Conservation (phyloP, 1,139 yeast genomes). For the Saccharomyces pastorianus region DNA sequence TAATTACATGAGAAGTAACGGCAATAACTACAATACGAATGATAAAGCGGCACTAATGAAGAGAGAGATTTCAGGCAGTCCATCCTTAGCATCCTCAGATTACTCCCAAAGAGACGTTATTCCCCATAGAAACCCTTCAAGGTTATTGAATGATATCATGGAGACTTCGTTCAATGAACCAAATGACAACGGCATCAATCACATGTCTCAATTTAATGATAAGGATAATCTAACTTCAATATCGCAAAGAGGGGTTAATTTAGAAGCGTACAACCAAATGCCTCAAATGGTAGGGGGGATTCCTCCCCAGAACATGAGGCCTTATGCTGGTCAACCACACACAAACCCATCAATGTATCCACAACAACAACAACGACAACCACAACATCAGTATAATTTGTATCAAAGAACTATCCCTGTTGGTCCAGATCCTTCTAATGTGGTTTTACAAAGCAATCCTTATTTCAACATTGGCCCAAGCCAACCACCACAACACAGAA, state of each 20-base stretch:
- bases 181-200: constrained; percentile 5
- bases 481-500: constrained; percentile 4
- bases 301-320: constrained; percentile 1
- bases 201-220: constrained; percentile 11
- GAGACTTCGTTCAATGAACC: constrained; percentile 1
- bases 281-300: not conserved
- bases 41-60: not conserved
- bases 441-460: constrained; percentile 44
- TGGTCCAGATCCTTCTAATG: constrained; percentile 39
- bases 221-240: constrained; percentile 60
- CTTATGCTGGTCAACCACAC: constrained; percentile 4
- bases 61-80: constrained; percentile 1
- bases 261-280: constrained; percentile 27
- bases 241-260: constrained; percentile 68
- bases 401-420: constrained; percentile 6
- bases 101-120: constrained; percentile 3
- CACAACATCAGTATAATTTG: constrained; percentile 1
- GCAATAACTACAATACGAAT: not conserved
- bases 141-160: not conserved
- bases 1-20: too few species aligned
- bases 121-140: not conserved
- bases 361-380: constrained; percentile 8
- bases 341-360: constrained; percentile 2
- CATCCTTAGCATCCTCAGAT: constrained; percentile 5
- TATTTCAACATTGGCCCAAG: constrained; percentile 34